Percentiles rank a stretch among this genome's conserved stretches.
phyloP scores from a whole-genome alignment of 106 monocot genomes.

The Apostasia shenzhenica region DNA sequence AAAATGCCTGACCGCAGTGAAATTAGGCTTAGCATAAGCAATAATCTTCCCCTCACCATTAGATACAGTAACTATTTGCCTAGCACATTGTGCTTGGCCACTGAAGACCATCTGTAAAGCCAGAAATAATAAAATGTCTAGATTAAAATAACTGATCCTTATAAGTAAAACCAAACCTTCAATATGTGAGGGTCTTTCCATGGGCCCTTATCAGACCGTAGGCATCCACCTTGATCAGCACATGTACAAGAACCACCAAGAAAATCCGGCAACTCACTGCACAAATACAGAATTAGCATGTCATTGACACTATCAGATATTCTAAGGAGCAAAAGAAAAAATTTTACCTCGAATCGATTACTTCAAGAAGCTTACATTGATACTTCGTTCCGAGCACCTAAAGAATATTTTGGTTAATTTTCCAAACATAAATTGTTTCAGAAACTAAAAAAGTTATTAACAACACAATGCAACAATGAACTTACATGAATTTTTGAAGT shows the following conservation, averaged over 20 bases:
- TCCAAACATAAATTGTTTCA: not conserved
- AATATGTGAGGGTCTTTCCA: slow-evolving; percentile 25
- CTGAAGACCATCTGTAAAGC: slow-evolving; percentile 25
- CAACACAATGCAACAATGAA: not conserved
- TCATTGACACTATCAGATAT: too few relatives aligned
- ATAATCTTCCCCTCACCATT: slow-evolving; percentile 35
- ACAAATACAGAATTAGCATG: not conserved
- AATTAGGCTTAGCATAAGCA: slow-evolving; percentile 39
- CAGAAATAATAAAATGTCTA: not conserved
- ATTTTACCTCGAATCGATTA: too few relatives aligned
- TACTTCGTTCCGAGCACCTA: too few relatives aligned
- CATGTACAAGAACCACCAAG: slow-evolving; percentile 43
- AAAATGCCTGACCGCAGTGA: slow-evolving; percentile 11
- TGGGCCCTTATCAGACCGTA: slow-evolving; percentile 35
- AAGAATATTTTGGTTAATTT: too few relatives aligned
- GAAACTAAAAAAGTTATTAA: not conserved
- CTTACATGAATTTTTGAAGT: slow-evolving; percentile 65
- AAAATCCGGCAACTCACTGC: slow-evolving; percentile 35
- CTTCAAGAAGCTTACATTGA: too few relatives aligned
- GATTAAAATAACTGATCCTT: not conserved
- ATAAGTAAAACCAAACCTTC: slow-evolving; percentile 9
- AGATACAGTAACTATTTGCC: slow-evolving; percentile 42
- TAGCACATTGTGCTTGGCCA: slow-evolving; percentile 38
- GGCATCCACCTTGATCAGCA: slow-evolving; percentile 33
- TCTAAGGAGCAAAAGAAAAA: too few relatives aligned